A percentile compares a stretch with the other conserved stretches of the same genome.
Conservation (phyloP, 441 rosid genomes). For the Euphorbia schlechtendalii region DNA sequence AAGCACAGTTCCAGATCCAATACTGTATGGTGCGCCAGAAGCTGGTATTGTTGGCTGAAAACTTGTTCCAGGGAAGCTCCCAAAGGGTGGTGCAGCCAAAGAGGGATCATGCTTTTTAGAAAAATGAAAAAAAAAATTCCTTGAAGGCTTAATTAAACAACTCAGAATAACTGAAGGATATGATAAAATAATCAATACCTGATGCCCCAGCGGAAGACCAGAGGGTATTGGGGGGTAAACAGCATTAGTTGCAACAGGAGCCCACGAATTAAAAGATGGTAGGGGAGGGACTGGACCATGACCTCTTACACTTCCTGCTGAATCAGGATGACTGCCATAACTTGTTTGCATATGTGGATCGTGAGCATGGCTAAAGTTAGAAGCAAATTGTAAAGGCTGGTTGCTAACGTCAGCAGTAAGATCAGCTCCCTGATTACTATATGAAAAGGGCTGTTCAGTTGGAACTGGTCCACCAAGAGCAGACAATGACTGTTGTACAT, state of each 20-base stretch:
- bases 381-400: constrained; percentile 66
- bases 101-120: constrained; percentile 55
- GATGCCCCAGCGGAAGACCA: constrained; percentile 44
- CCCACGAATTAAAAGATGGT: constrained; percentile 53
- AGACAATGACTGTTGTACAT: constrained; percentile 37
- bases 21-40: constrained; percentile 45
- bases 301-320: constrained; percentile 32
- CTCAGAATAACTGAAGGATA: too few species aligned
- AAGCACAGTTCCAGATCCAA: constrained; percentile 49
- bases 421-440: constrained; percentile 53
- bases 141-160: too few species aligned
- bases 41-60: constrained; percentile 53
- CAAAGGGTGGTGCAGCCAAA: constrained; percentile 53
- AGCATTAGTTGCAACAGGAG: constrained; percentile 43
- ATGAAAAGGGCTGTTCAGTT: constrained; percentile 41
- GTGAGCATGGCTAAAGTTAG: constrained; percentile 47
- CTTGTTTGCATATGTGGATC: constrained; percentile 39
- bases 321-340: constrained; percentile 46
- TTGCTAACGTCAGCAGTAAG: constrained; percentile 45
- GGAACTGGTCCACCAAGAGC: constrained; percentile 37
- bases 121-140: constrained; percentile 3
- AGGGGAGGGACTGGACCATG: constrained; percentile 30
- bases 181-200: constrained; percentile 35
- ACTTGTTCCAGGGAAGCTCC: constrained; percentile 56
- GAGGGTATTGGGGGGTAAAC: constrained; percentile 60